Conservation (phyloP, 2,329 filamentous ascomycete genomes). For the Trichoderma sp. region DNA sequence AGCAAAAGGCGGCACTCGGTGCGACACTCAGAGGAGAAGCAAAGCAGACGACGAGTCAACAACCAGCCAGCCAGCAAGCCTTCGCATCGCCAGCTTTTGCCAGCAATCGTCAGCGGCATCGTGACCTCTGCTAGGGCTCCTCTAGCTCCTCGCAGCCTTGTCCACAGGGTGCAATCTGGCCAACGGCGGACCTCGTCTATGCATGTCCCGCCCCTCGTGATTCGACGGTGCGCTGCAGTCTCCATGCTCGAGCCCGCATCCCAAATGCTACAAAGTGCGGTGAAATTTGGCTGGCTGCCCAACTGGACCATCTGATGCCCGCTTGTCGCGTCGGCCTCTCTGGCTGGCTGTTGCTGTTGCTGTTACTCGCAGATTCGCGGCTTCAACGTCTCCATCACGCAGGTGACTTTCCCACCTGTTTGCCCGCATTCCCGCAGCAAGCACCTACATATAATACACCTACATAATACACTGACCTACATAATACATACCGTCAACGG, state of each 20-base stretch:
- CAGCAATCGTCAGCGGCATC: constrained; percentile 4
- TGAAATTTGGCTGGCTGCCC: constrained; percentile 14
- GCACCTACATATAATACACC: constrained; percentile 11
- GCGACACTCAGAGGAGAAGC: background rate
- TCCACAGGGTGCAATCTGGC: constrained; percentile 10
- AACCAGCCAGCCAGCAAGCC: background rate
- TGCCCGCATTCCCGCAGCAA: constrained; percentile 14
- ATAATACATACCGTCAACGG: constrained; percentile 8
- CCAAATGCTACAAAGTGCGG: constrained; percentile 19
- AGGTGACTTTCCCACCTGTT: constrained; percentile 13
- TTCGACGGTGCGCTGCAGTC: constrained; percentile 18
- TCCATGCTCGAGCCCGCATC: constrained; percentile 13
- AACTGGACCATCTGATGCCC: background rate
- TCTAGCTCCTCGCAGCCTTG: constrained; percentile 14
- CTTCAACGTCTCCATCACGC: background rate
- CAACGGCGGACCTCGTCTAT: constrained; percentile 19
- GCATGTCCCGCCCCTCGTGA: constrained; percentile 18
- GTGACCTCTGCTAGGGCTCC: background rate
- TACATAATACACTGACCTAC: too few relatives aligned
- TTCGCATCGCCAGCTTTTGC: background rate
- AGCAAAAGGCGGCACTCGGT: too few relatives aligned
- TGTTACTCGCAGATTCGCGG: background rate
- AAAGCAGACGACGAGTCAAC: background rate
- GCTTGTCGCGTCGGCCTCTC: too few relatives aligned
- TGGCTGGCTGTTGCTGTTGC: background rate